phyloP scores from a whole-genome alignment of 495 filamentous ascomycete genomes.

The Aspergillus sparsus region DNA sequence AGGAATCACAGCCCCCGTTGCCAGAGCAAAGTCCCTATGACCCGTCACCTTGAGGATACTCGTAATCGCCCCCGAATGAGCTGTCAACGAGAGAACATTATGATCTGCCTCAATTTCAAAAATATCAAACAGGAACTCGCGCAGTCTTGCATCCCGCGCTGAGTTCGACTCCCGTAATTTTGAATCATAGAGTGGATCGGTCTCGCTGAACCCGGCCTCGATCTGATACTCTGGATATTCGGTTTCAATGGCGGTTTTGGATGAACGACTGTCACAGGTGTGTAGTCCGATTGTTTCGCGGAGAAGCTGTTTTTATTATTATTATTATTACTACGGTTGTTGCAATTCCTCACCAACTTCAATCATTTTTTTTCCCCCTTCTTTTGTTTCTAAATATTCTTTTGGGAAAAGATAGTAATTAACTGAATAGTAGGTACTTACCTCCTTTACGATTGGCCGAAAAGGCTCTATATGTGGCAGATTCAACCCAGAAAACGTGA shows the following conservation, averaged over 20 bases:
- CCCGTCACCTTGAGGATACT: slow-evolving; percentile 60
- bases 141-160: slow-evolving; percentile 57
- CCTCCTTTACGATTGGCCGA: slow-evolving; percentile 68
- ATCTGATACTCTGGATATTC: slow-evolving; percentile 63
- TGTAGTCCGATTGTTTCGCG: slow-evolving; percentile 76
- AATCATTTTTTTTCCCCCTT: too few relatives aligned
- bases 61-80: slow-evolving; percentile 69
- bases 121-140: slow-evolving; percentile 61
- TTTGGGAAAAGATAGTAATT: neutral
- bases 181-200: slow-evolving; percentile 60
- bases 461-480: slow-evolving; percentile 57
- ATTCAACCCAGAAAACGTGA: slow-evolving; percentile 60
- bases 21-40: slow-evolving; percentile 65
- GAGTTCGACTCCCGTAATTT: slow-evolving; percentile 55
- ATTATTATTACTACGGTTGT: neutral
- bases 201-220: slow-evolving; percentile 63
- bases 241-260: slow-evolving; percentile 55
- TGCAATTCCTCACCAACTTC: neutral
- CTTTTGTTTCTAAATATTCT: too few relatives aligned
- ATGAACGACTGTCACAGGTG: slow-evolving; percentile 76
- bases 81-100: slow-evolving; percentile 67
- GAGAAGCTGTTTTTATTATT: slow-evolving; percentile 42
- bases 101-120: slow-evolving; percentile 58
- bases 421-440: slow-evolving; percentile 19
- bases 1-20: slow-evolving; percentile 71